A percentile compares a stretch with the other conserved stretches of the same genome.
Evolutionary conservation across 2,329 filamentous ascomycete species (phyloP).

Genomic region (Blastomyces silverae): DNA sequence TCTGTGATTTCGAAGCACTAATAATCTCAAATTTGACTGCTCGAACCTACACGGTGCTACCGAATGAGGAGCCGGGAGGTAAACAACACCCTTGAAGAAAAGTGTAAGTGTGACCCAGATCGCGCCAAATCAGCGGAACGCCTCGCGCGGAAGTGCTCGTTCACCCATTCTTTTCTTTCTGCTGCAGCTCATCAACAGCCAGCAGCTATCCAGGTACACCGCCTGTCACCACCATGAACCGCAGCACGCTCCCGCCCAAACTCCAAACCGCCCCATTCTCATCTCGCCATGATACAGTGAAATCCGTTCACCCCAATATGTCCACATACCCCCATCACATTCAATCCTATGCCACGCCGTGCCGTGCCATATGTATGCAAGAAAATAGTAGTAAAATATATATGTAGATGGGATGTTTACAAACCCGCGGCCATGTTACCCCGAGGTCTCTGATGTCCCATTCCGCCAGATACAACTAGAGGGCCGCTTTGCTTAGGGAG

Average conservation of each 20-base stretch:
- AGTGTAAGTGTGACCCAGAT: neutral
- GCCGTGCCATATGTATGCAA: neutral
- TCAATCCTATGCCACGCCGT: neutral
- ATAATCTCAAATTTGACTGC: neutral
- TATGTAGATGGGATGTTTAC: conserved; percentile 2
- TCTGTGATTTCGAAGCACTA: neutral
- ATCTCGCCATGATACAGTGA: neutral
- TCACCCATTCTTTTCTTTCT: neutral
- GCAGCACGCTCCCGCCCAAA: neutral
- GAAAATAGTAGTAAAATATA: neutral
- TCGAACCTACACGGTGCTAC: neutral
- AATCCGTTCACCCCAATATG: conserved; percentile 6
- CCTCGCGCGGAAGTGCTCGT: neutral
- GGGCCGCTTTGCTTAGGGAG: conserved; percentile 28
- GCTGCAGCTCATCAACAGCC: conserved; percentile 15
- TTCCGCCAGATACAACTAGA: conserved; percentile 19
- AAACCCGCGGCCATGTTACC: conserved; percentile 6
- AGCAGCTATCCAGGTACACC: conserved; percentile 22
- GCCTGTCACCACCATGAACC: neutral
- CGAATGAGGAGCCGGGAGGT: neutral
- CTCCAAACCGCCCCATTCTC: neutral
- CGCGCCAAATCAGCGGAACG: neutral
- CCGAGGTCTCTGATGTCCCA: conserved; percentile 13
- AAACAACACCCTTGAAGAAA: neutral
- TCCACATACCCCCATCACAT: neutral